These are phyloP conservation scores for Myxozyma sirexii DNA, from an alignment of 805 yeast genomes.

Conservation along the genomic window DNA sequence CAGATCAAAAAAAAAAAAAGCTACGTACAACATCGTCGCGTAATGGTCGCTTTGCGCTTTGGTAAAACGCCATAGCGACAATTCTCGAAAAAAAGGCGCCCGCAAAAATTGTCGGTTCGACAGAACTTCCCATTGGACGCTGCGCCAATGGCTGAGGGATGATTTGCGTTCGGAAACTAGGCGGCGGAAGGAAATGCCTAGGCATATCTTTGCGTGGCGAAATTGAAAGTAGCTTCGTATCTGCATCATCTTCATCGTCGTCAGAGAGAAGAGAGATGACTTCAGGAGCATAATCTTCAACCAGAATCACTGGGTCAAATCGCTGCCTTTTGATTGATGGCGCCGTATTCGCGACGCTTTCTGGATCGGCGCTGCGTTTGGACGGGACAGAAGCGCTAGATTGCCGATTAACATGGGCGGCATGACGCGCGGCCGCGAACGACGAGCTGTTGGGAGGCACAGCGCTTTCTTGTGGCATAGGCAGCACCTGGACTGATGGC, in stretches of 20 bases:
- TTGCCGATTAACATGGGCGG: neutral
- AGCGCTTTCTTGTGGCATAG: neutral
- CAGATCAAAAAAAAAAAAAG: neutral
- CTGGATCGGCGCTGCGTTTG: neutral
- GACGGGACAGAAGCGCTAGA: neutral
- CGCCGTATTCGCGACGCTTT: neutral
- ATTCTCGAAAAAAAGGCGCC: neutral
- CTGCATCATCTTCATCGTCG: constrained; percentile 19
- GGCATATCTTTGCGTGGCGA: neutral
- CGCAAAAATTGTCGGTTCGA: neutral
- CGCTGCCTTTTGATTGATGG: neutral
- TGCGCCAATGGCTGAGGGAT: no score
- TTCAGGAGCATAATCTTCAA: constrained; percentile 25
- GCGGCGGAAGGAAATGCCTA: no score
- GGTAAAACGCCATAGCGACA: neutral
- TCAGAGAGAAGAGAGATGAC: constrained; percentile 25
- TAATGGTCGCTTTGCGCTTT: neutral
- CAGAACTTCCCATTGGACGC: neutral
- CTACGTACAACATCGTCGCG: neutral
- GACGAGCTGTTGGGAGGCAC: neutral
- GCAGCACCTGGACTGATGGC: neutral
- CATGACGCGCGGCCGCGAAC: neutral
- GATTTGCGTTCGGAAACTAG: no score
- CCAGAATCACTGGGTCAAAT: constrained; percentile 6
- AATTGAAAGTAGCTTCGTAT: neutral